Base-by-base conservation (phyloP, 805 yeast genomes). In the Zygotorulaspora florentina region DNA sequence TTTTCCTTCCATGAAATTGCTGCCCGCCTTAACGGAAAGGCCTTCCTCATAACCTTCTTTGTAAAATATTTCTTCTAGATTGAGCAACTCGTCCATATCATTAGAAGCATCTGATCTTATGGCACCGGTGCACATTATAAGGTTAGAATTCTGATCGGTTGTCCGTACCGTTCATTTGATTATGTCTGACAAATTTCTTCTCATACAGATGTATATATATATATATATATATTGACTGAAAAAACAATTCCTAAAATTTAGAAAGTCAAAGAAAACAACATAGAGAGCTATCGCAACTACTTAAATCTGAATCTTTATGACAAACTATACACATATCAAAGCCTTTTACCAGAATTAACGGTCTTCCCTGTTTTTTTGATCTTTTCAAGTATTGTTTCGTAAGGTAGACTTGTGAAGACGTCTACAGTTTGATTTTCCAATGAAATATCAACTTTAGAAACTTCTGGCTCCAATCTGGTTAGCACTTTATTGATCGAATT, bases 331-430 rank as follows among this genome's bases (percentile, higher is more conserved):
- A 8, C 8, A n/a, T 4, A n/a, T 33, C 20, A 43, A 10, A 45
- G 23, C 46, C 40, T 48, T 57, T 75, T 75, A 10, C 96, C 96
- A 26, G 74, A 72, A 39, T 75, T 71, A 47, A 91, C 84, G 57
- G 80, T 80, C 72, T 91, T 91, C 30, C 98, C 98, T 1, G 98
- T 89, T 73, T 91, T 91, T 51, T 83, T 71, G 53, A 91, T 91
- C 46, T 88, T 81, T 43, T 75, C 81, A 45, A 83, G 73, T n/a
- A 93, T 90, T 2, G 83, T 77, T 41, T 90, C 95, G 61, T 85
- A 88, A 42, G 79, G 75, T 29, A 86, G 64, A 12, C 66, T 68
- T 8, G 93, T 77, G 46, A 73, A 72, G 35, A 91, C 96, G 58
- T 81, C 83, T 8, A 91, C 99, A 1, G 83, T 71, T 71, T 91